A percentile compares a stretch with the other conserved stretches of the same genome.
Conservation (phyloP, 495 filamentous ascomycete genomes). For the Cryomyces minteri region DNA sequence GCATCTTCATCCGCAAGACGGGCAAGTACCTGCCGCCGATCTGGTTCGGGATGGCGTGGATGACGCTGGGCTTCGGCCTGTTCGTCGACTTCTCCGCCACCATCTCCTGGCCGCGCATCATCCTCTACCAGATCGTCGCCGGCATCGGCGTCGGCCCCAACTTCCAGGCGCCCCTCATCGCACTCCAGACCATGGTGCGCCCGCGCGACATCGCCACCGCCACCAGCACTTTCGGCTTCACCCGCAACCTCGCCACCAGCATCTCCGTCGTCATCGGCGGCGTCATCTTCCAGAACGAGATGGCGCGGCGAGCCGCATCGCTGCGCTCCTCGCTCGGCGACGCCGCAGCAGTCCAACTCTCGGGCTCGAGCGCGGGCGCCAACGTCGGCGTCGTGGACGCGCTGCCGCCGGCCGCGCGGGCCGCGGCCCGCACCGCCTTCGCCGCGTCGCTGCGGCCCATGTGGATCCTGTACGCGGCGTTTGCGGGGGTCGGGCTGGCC, state of each 20-base stretch:
- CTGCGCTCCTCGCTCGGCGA: constrained; percentile 10
- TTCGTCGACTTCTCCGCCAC: constrained; percentile 36
- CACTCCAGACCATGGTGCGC: constrained; percentile 52
- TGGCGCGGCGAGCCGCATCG: constrained; percentile 13
- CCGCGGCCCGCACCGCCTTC: constrained; percentile 20
- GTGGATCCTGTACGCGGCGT: constrained; percentile 28
- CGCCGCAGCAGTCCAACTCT: constrained; percentile 16
- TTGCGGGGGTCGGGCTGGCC: constrained; percentile 21
- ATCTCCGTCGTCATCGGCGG: constrained; percentile 62
- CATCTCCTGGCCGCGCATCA: constrained; percentile 37
- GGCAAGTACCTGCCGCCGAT: constrained; percentile 35
- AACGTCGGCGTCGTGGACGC: constrained; percentile 22
- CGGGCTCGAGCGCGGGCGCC: constrained; percentile 25
- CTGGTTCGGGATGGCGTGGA: constrained; percentile 33
- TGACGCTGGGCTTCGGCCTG: constrained; percentile 47
- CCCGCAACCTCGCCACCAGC: constrained; percentile 52
- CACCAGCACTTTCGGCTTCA: constrained; percentile 57
- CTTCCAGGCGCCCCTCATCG: constrained; percentile 63
- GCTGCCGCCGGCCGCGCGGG: constrained; percentile 16
- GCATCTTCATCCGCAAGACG: constrained; percentile 57
- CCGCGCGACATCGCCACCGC: constrained; percentile 58
- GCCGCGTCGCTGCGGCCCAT: constrained; percentile 23
- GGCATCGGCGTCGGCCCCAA: constrained; percentile 49
- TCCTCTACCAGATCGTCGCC: constrained; percentile 43
- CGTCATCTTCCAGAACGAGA: constrained; percentile 57